These are phyloP conservation scores for Stephanocyclus meneghinianus DNA, from an alignment of 352 stramenopile genomes.

Conservation along the genomic window DNA sequence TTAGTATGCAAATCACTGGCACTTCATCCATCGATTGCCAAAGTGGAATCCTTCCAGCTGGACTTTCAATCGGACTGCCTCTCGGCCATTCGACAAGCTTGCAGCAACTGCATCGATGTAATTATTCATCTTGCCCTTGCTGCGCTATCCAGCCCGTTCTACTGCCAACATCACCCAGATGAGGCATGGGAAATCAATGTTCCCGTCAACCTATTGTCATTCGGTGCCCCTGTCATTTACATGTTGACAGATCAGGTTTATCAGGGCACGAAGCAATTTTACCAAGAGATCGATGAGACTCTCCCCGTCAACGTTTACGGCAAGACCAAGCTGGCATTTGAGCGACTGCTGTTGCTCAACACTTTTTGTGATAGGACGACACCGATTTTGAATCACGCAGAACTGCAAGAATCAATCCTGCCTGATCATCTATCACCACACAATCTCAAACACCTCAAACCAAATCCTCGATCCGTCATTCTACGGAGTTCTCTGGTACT, in stretches of 20 bases:
- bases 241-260: slow-evolving; percentile 52
- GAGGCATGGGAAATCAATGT: slow-evolving; percentile 32
- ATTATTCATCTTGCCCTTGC: slow-evolving; percentile 37
- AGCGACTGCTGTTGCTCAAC: slow-evolving; percentile 21
- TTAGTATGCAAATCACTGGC: not conserved
- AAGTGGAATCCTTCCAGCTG: slow-evolving; percentile 4
- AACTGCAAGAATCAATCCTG: slow-evolving; percentile 8
- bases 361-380: not conserved
- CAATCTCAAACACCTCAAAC: not conserved
- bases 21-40: slow-evolving; percentile 18
- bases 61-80: slow-evolving; percentile 16
- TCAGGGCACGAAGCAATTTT: slow-evolving; percentile 30
- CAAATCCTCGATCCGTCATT: slow-evolving; percentile 11
- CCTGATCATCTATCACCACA: not conserved
- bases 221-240: slow-evolving; percentile 29
- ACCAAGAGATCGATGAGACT: slow-evolving; percentile 17
- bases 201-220: slow-evolving; percentile 16
- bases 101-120: slow-evolving; percentile 8
- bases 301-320: slow-evolving; percentile 49
- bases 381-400: slow-evolving; percentile 4
- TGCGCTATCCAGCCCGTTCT: slow-evolving; percentile 32
- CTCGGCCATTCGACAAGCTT: slow-evolving; percentile 4
- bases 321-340: slow-evolving; percentile 42
- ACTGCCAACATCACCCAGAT: slow-evolving; percentile 25
- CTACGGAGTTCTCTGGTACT: slow-evolving; percentile 45